Percentiles rank a stretch among this genome's conserved stretches.
Conservation (phyloP, 2,329 filamentous ascomycete genomes). For the Cercospora zeae-maydis region DNA sequence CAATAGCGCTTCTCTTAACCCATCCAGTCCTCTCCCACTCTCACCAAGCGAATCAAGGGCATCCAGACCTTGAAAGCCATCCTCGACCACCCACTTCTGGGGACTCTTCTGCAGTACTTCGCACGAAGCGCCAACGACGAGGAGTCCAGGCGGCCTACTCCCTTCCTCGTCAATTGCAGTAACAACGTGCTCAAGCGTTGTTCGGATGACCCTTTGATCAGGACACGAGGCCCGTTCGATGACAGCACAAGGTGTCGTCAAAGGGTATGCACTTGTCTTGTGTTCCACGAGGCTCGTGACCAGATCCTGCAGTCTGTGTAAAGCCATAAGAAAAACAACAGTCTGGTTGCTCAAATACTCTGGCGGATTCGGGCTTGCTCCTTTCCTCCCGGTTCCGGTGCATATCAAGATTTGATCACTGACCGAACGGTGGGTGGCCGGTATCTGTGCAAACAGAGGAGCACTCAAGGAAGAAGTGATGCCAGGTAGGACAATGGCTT, state of each 20-base stretch:
- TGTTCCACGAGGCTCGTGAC: constrained; percentile 64
- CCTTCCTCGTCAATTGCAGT: constrained; percentile 85
- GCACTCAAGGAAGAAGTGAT: constrained; percentile 85
- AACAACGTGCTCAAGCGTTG: constrained; percentile 74
- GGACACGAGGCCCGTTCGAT: constrained; percentile 91
- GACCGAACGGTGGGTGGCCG: constrained; percentile 81
- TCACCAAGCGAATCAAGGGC: constrained; percentile 39
- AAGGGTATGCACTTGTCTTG: constrained; percentile 46
- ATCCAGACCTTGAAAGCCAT: constrained; percentile 76
- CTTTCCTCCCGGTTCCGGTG: constrained; percentile 91
- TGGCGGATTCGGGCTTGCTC: constrained; percentile 75
- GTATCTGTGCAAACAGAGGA: constrained; percentile 82
- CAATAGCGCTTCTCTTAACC: constrained; percentile 30
- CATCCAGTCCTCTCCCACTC: constrained; percentile 30
- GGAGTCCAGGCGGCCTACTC: constrained; percentile 78
- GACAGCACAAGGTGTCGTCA: constrained; percentile 80
- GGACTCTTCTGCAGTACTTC: constrained; percentile 65
- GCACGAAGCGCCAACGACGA: constrained; percentile 82
- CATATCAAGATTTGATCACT: constrained; percentile 94
- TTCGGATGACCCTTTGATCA: constrained; percentile 88
- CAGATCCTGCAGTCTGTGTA: constrained; percentile 76
- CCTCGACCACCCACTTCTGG: constrained; percentile 77
- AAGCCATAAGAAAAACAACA: constrained; percentile 89
- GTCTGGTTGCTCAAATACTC: constrained; percentile 73
- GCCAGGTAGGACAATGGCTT: constrained; percentile 71